Evolutionary conservation across 495 filamentous ascomycete genomes (phyloP).

Genomic region (Copromyces sp.): DNA sequence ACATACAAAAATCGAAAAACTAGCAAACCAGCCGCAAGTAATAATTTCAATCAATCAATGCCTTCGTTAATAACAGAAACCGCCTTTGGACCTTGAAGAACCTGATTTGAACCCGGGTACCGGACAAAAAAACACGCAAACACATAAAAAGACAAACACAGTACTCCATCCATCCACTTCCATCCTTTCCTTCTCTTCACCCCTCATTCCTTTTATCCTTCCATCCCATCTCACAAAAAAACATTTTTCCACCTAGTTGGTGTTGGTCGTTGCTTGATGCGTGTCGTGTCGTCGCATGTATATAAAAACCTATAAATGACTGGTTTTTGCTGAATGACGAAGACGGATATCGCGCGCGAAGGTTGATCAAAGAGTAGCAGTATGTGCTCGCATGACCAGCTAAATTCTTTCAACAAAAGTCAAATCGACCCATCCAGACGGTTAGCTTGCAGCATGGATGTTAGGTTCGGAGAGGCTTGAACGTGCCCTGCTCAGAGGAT

Average conservation of each 20-base stretch:
- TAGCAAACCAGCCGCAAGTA: not conserved
- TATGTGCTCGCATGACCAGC: conserved; percentile 23
- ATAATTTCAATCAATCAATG: not conserved
- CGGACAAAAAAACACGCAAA: not conserved
- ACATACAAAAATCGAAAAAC: conserved; percentile 2
- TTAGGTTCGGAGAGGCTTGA: conserved; percentile 35
- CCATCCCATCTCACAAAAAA: not conserved
- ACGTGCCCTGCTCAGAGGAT: conserved; percentile 66
- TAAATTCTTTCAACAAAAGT: conserved; percentile 34
- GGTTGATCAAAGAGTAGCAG: not conserved
- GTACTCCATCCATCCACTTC: not conserved
- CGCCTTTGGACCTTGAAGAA: not conserved
- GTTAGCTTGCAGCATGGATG: conserved; percentile 17
- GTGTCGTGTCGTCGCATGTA: not conserved
- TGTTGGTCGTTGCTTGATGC: not conserved
- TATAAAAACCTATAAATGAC: not conserved
- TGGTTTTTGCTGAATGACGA: not conserved
- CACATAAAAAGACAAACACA: not conserved
- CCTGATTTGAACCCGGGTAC: not conserved
- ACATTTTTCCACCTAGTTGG: not conserved
- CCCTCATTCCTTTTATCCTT: not conserved
- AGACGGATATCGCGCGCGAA: not conserved
- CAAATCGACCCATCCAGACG: conserved; percentile 17
- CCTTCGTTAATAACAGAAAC: not conserved
- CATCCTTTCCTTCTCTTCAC: not conserved